Base-by-base conservation (phyloP, 306 rosid species). In the Styphnolobium japonicum region DNA sequence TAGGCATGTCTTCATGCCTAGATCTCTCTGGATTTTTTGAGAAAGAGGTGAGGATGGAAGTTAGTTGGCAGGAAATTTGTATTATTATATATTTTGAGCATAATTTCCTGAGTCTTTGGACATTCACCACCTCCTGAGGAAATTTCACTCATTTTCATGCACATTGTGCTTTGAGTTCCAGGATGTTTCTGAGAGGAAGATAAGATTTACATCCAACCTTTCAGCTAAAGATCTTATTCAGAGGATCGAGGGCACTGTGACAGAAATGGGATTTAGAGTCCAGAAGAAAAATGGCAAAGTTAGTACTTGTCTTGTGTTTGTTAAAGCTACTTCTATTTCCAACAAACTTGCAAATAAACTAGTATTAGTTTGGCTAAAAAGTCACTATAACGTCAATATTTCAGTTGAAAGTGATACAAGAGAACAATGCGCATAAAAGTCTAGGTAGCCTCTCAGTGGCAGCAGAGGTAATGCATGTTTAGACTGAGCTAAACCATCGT, bases 1-100 rank as follows among this genome's bases (percentile, higher is more conserved):
- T 95, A 70, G 98, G 98, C 75, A 95, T 95, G 98, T 95, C 98
- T 33, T 88, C 96, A 0, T 83, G 89, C 86, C 78, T 95, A 31
- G 98, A 95, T 86, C 98, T 95, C 85, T 95, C 98, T 19, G 97
- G 97, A 56, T 87, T 95, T 81, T 95, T 95, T 76, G 98, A 95
- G 89, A 85, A 85, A 80, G 98, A 95, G 97, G 98, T 92, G 82
- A 83, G 89, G 37, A 23, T 64, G 55, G 6, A 73, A 62, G 45
- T 52, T 34, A 21, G 8, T 57, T 39, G 19, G 52, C 75, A 43
- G n/a, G 4, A 23, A 15, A 37, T 56, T 79, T 23, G n/a, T 29
- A 22, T 37, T 61, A 9, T 25, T 49, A 49, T 29, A 16, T 33
- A 55, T 18, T 61, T 81, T 22, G 33, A 31, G 56, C 56, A 33